Evolutionary conservation across 2,329 filamentous ascomycete genomes (phyloP).

Genomic region (Sporothrix pseudoabietina): DNA sequence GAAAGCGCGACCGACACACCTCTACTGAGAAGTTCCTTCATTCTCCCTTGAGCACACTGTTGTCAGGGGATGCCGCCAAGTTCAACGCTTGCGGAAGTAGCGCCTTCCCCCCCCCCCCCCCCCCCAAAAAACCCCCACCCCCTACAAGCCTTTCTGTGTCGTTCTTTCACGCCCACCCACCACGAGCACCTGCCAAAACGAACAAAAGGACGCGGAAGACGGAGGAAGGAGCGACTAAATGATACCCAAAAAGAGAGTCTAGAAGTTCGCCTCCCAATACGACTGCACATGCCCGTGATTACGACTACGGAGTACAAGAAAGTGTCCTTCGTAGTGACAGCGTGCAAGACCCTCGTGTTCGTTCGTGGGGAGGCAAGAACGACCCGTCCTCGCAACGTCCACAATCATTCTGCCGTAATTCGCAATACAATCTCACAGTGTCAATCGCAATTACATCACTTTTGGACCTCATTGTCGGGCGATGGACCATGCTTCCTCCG

Average conservation of each 20-base stretch:
- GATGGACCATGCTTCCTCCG: slow-evolving; percentile 18
- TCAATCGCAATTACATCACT: slow-evolving; percentile 23
- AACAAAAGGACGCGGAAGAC: neutral
- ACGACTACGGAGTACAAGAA: neutral
- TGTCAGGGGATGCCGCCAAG: slow-evolving; percentile 16
- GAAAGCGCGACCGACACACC: neutral
- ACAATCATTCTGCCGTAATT: too few relatives aligned
- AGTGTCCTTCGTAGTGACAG: neutral
- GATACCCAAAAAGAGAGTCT: neutral
- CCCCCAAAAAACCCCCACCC: neutral
- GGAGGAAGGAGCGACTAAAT: neutral
- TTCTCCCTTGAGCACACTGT: neutral
- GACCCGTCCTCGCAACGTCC: neutral
- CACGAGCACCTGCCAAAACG: slow-evolving; percentile 8
- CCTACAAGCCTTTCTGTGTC: neutral
- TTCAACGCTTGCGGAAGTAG: slow-evolving; percentile 18
- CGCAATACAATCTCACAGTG: slow-evolving; percentile 4
- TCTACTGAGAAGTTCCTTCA: neutral
- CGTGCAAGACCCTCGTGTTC: slow-evolving; percentile 7
- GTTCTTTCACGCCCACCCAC: neutral
- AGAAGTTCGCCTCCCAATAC: neutral
- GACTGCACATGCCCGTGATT: too few relatives aligned
- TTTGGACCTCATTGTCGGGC: neutral
- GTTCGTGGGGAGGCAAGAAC: neutral
- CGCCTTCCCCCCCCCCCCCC: neutral